These are phyloP conservation scores for Candida cerambycidarum DNA, from an alignment of 805 yeast species.

Conservation along the genomic window DNA sequence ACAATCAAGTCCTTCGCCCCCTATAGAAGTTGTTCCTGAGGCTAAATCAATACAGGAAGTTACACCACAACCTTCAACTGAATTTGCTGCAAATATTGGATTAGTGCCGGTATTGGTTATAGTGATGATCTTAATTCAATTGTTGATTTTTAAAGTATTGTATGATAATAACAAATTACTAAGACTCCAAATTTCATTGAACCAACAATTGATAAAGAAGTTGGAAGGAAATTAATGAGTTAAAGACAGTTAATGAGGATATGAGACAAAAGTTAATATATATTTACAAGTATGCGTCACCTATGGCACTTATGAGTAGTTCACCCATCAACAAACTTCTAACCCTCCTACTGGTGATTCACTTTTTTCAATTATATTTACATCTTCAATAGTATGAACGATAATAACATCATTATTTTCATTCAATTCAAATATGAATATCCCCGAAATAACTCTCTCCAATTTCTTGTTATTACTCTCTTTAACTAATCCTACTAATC, in stretches of 20 bases:
- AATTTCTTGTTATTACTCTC: conserved; percentile 21
- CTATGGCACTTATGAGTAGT: too few relatives aligned
- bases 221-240: neutral
- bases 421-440: conserved; percentile 65
- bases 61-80: neutral
- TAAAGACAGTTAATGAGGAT: neutral
- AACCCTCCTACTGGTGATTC: conserved; percentile 23
- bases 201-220: conserved; percentile 10
- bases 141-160: conserved; percentile 18
- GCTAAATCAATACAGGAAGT: neutral
- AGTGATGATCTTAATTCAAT: conserved; percentile 20
- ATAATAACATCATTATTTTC: conserved; percentile 51
- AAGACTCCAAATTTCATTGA: conserved; percentile 20
- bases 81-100: neutral
- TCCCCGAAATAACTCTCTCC: conserved; percentile 50
- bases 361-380: conserved; percentile 57
- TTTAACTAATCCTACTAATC: conserved; percentile 33
- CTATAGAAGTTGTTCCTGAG: neutral
- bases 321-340: conserved; percentile 24
- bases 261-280: neutral
- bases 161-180: conserved; percentile 24
- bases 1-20: neutral
- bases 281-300: conserved; percentile 3
- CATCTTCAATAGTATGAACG: conserved; percentile 67
- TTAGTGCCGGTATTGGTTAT: conserved; percentile 16